Evolutionary conservation across 805 yeast genomes (phyloP).

Genomic region (Yarrowia porcina): DNA sequence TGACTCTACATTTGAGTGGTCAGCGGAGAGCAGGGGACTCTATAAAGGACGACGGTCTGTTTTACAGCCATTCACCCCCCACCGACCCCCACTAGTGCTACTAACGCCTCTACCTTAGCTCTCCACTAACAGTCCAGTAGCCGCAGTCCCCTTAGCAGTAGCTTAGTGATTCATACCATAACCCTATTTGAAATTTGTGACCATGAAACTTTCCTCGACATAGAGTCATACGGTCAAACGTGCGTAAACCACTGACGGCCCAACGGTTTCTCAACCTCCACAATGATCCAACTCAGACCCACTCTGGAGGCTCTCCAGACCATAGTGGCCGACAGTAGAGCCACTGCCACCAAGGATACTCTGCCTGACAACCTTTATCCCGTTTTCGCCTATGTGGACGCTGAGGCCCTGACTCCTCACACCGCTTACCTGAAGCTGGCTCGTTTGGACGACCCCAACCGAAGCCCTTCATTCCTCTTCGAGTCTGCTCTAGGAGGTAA

Average conservation of each 20-base stretch:
- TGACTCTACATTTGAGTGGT: not conserved
- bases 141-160: not conserved
- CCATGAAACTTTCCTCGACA: conserved; percentile 18
- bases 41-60: not conserved
- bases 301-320: conserved; percentile 21
- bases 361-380: conserved; percentile 63
- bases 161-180: not conserved
- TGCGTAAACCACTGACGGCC: not conserved
- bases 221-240: conserved; percentile 14
- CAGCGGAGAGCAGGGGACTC: not conserved
- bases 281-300: conserved; percentile 23
- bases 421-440: conserved; percentile 84
- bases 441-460: conserved; percentile 46
- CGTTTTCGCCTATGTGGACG: conserved; percentile 66
- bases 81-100: not conserved
- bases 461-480: conserved; percentile 59
- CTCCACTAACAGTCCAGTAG: not conserved
- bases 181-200: conserved; percentile 23
- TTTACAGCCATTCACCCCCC: not conserved
- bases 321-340: conserved; percentile 9
- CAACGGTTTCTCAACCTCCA: not conserved
- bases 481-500: conserved; percentile 91
- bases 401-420: conserved; percentile 83
- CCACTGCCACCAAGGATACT: not conserved
- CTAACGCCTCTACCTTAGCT: not conserved